Base-by-base conservation (phyloP, 148 eudicot species). In the Spergularia marina region DNA sequence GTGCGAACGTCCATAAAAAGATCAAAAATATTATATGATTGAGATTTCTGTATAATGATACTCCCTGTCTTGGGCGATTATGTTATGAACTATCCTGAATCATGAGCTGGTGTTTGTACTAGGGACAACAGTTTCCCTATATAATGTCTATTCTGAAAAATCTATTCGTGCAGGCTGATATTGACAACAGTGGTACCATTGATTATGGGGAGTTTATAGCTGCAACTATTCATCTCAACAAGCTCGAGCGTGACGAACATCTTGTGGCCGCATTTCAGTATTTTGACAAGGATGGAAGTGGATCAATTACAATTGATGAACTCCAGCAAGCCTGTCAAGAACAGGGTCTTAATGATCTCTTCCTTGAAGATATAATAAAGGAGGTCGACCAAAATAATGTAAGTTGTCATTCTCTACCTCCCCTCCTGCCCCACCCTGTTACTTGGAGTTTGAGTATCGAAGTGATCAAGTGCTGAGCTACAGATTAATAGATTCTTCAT, bases 211-310 rank as follows among this genome's bases (percentile, higher is more conserved):
- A 94, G 79, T 94, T 91, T 70, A 88, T 91, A 71, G 96, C 98
- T 55, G 97, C 98, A 71, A 94, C 97, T 10, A 85, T 91, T 75
- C 97, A 90, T 78, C 87, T 92, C 25, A 94, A 91, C 85, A 94
- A 91, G 80, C 86, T 92, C 52, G 98, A 94, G 78, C 93, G 97
- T 2, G 97, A 94, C 66, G 98, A 92, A 78, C 96, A 89, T 85
- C 96, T 94, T 52, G 85, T 89, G 77, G 97, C 92, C 10, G 98
- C 98, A 36, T 94, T 92, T 77, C 90, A 85, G 67, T 94, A 94
- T 78, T 94, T 94, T 68, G 97, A 94, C 88, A 94, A 88, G 83
- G 97, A 94, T 85, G 89, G 90, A 69, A 94, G 98, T 87, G 98
- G 98, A 61, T 94, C 85, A 77, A 92, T 91, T 57, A 94, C 98